Conservation (phyloP, 164 flowering plant genomes). For the Santalum album region DNA sequence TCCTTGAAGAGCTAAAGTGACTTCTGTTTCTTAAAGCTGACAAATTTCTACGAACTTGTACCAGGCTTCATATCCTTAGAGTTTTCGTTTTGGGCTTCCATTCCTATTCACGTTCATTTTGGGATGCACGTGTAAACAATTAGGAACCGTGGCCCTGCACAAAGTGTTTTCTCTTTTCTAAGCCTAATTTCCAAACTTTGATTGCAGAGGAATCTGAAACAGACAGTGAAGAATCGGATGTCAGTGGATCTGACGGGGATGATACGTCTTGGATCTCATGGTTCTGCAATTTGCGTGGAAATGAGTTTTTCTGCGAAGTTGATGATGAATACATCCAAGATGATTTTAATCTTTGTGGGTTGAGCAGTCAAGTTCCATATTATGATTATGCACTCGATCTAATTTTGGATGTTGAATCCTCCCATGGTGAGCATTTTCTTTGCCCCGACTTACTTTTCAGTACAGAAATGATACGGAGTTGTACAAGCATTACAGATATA, state of each 20-base stretch:
- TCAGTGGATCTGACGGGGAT: constrained; percentile 88
- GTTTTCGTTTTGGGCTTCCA: too few relatives aligned
- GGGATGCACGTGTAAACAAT: too few relatives aligned
- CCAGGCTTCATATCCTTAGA: too few relatives aligned
- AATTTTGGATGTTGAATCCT: constrained; percentile 84
- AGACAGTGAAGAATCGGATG: constrained; percentile 86
- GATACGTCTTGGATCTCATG: constrained; percentile 94
- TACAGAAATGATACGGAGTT: too few relatives aligned
- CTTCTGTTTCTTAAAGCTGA: too few relatives aligned
- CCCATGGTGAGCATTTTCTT: constrained; percentile 51
- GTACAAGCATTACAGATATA: too few relatives aligned
- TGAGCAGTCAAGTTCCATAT: constrained; percentile 79
- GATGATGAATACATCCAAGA: constrained; percentile 94
- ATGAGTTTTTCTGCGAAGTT: constrained; percentile 92
- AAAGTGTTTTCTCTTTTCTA: too few relatives aligned
- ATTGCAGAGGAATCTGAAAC: constrained; percentile 70
- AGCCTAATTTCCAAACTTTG: background rate
- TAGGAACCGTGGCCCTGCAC: too few relatives aligned
- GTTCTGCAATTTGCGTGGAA: constrained; percentile 90
- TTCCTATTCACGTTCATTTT: too few relatives aligned
- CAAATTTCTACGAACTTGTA: too few relatives aligned
- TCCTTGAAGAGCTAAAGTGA: too few relatives aligned
- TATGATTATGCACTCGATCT: constrained; percentile 91
- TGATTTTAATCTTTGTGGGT: constrained; percentile 85
- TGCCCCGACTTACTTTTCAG: background rate